Base-by-base conservation (phyloP, 2,329 filamentous ascomycete genomes). In the Periconia sp. region DNA sequence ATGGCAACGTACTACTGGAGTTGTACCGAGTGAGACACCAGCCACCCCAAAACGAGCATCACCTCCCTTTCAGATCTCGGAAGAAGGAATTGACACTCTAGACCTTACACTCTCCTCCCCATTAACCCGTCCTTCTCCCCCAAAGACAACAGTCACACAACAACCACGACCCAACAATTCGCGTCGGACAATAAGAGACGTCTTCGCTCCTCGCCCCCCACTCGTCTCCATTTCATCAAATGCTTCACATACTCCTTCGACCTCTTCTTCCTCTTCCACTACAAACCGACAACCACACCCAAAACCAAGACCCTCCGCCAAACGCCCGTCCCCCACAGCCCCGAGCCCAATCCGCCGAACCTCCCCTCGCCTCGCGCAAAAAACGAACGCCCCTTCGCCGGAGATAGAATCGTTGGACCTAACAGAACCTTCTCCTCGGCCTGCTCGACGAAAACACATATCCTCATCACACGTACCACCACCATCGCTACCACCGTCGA, bases 81-180 rank as follows among this genome's bases (percentile, higher is more conserved):
- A 50, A 14, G 56, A 57, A 27, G 53, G 56, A 23, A 47, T 68
- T 5, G 67, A 72, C 33, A 64, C 65, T 2, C 54, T 71, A 13
- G 69, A 72, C 37, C 53, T 72, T 41, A 72, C 70, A 2, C 50
- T 68, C 8, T 68, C 68, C 0, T 63, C 68, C 9, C 64, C 66
- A 9, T 9, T 44, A 31, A 45, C 20, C 42, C 45, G 46, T 45
- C n/a, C 9, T 27, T 42, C 42, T 19, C 19, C 18, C 18, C n/a
- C 15, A 15, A 23, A 17, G 13, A 3, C 37, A 49, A 49, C 31
- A 17, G n/a, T 41, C 47, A 35, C 19, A 48, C 42, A 49, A 13
- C 47, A 27, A 27, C 41, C 31, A 46, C 23, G 8, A 27, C n/a
- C 33, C 42, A 43, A 49, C 19, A 52, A 48, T 23, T 37, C 57